A percentile compares a stretch with the other conserved stretches of the same genome.
Evolutionary conservation across 306 rosid genomes (phyloP).

Genomic region (Rosa persica): DNA sequence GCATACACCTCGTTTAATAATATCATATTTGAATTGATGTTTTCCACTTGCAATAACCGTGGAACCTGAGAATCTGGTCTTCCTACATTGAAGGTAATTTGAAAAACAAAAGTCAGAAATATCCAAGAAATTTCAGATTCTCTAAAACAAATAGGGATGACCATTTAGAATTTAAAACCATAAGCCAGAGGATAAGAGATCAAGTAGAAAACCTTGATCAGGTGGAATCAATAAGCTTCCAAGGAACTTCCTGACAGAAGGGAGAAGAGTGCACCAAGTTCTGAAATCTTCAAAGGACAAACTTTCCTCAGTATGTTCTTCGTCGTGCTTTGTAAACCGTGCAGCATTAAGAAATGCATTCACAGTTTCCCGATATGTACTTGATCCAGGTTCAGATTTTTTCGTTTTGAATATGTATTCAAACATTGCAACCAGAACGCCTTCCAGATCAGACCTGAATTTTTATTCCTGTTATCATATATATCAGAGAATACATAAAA

Average conservation of each 20-base stretch:
- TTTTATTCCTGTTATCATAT: conserved; percentile 29
- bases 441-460: conserved; percentile 84
- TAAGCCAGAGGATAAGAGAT: conserved; percentile 8
- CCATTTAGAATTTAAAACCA: conserved; percentile 4
- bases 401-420: conserved; percentile 41
- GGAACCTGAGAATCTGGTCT: conserved; percentile 79
- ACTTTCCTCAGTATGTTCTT: conserved; percentile 37
- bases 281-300: conserved; percentile 80
- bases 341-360: conserved; percentile 68
- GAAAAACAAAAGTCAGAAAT: conserved; percentile 23
- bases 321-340: conserved; percentile 48
- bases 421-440: conserved; percentile 53
- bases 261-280: conserved; percentile 73
- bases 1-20: conserved; percentile 74
- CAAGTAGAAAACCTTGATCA: conserved; percentile 51
- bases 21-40: conserved; percentile 46
- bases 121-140: conserved; percentile 10
- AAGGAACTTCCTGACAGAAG: conserved; percentile 76
- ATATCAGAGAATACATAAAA: conserved; percentile 24
- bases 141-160: conserved; percentile 8
- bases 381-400: conserved; percentile 45
- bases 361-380: conserved; percentile 45
- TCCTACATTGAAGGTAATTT: conserved; percentile 36
- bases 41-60: conserved; percentile 43
- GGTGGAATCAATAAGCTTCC: conserved; percentile 77